Percentiles rank a stretch among this genome's conserved stretches.
Conservation (phyloP, 495 filamentous ascomycete genomes). For the Bryoglossum gracile region DNA sequence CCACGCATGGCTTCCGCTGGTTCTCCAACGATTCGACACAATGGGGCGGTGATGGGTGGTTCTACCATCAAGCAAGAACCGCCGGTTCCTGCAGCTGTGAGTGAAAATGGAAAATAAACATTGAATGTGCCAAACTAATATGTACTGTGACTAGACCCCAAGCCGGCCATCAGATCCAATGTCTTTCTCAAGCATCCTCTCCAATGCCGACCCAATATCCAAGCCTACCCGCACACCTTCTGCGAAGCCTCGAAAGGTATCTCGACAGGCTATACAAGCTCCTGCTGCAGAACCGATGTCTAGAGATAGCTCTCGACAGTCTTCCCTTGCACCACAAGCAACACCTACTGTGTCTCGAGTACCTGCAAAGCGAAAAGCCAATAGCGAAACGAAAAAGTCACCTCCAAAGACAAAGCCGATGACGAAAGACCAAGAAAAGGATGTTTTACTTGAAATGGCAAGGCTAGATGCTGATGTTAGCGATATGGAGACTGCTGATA, state of each 20-base stretch:
- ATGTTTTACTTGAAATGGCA: conserved; percentile 53
- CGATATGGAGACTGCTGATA: conserved; percentile 58
- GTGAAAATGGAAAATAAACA: conserved; percentile 26
- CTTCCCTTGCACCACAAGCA: conserved; percentile 35
- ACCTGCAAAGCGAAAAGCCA: conserved; percentile 43
- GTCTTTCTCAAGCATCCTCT: conserved; percentile 87
- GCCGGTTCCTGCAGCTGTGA: conserved; percentile 6
- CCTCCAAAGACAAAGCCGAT: conserved; percentile 36
- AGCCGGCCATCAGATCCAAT: conserved; percentile 67
- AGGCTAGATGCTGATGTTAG: conserved; percentile 65
- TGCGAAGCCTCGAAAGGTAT: conserved; percentile 18
- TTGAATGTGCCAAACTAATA: conserved; percentile 37
- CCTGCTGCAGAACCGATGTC: conserved; percentile 17
- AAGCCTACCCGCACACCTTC: conserved; percentile 19
- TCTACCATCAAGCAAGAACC: conserved; percentile 25
- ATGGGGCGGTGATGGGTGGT: conserved; percentile 34
- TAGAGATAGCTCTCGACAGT: conserved; percentile 24
- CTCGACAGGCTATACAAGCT: conserved; percentile 13
- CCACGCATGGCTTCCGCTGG: conserved; percentile 44
- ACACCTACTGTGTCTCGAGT: conserved; percentile 39
- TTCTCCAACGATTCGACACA: conserved; percentile 40
- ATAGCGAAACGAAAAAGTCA: conserved; percentile 38
- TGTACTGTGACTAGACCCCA: conserved; percentile 13
- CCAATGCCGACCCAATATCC: conserved; percentile 53
- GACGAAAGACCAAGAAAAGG: conserved; percentile 60